Conservation (phyloP, 371 early-diverging fungal genomes). For the Mucor irregularis region DNA sequence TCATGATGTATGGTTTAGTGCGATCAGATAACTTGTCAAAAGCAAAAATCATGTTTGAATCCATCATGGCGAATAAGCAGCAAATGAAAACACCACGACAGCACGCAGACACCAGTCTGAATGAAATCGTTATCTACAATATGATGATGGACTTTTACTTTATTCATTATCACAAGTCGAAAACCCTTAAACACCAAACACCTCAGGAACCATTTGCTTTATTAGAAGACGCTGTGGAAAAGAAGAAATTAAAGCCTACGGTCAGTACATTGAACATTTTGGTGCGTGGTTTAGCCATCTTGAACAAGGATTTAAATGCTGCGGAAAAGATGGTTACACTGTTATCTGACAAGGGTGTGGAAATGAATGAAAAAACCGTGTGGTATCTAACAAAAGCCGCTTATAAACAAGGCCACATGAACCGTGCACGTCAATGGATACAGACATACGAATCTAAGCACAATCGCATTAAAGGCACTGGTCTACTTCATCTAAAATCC, state of each 20-base stretch:
- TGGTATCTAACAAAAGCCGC: conserved; percentile 36
- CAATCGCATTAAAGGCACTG: conserved; percentile 14
- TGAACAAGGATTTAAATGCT: conserved; percentile 29
- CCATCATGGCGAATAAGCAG: conserved; percentile 20
- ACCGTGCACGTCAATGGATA: conserved; percentile 31
- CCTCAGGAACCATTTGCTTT: conserved; percentile 24
- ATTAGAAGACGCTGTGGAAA: conserved; percentile 25
- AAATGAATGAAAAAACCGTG: conserved; percentile 34
- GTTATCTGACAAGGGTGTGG: conserved; percentile 20
- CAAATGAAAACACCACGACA: conserved; percentile 2
- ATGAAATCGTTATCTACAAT: conserved; percentile 33
- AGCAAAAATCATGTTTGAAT: conserved; percentile 18
- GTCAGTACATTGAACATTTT: conserved; percentile 41
- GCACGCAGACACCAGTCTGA: conserved; percentile 1
- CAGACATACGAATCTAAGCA: conserved; percentile 20
- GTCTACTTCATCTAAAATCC: conserved; percentile 12
- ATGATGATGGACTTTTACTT: conserved; percentile 51
- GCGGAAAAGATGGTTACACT: conserved; percentile 31
- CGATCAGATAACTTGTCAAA: conserved; percentile 13
- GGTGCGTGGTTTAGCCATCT: conserved; percentile 38
- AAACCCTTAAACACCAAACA: background rate
- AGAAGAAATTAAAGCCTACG: conserved; percentile 20
- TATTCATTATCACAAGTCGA: conserved; percentile 25
- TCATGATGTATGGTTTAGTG: conserved; percentile 31
- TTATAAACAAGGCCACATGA: conserved; percentile 10